phyloP scores from a whole-genome alignment of 2,329 filamentous ascomycete genomes.

The Aspergillus novoparasiticus region DNA sequence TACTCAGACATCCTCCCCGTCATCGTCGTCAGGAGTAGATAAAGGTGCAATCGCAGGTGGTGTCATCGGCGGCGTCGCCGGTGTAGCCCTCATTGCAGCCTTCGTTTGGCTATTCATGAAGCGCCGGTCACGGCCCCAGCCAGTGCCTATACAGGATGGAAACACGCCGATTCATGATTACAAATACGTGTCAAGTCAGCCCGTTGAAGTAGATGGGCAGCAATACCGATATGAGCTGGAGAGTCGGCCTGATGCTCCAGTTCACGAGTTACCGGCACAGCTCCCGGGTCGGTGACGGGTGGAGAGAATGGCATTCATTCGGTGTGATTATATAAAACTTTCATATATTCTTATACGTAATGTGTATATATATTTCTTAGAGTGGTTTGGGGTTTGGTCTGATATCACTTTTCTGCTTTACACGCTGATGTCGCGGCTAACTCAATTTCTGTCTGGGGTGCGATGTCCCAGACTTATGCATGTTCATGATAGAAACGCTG shows the following conservation, averaged over 20 bases:
- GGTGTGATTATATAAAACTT: background rate
- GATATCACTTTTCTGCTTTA: background rate
- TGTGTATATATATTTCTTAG: background rate
- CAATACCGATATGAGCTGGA: background rate
- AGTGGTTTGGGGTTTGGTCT: background rate
- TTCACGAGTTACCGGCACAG: background rate
- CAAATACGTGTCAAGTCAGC: background rate
- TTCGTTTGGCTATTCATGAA: slow-evolving; percentile 4
- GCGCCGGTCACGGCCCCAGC: background rate
- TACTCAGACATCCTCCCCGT: background rate
- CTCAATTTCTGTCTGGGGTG: no score
- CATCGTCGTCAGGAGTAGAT: background rate
- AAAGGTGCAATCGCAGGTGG: slow-evolving; percentile 7
- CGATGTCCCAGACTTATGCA: no score
- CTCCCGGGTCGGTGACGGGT: background rate
- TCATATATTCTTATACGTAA: background rate
- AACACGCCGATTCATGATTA: background rate
- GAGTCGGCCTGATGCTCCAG: background rate
- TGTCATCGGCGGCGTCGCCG: slow-evolving; percentile 6
- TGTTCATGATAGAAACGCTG: no score
- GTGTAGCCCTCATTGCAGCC: slow-evolving; percentile 1
- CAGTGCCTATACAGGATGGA: background rate
- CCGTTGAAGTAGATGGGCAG: background rate
- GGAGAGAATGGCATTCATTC: background rate
- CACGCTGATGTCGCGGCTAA: background rate